Base-by-base conservation (phyloP, 2,329 filamentous ascomycete genomes). In the Colletotrichum musicola region DNA sequence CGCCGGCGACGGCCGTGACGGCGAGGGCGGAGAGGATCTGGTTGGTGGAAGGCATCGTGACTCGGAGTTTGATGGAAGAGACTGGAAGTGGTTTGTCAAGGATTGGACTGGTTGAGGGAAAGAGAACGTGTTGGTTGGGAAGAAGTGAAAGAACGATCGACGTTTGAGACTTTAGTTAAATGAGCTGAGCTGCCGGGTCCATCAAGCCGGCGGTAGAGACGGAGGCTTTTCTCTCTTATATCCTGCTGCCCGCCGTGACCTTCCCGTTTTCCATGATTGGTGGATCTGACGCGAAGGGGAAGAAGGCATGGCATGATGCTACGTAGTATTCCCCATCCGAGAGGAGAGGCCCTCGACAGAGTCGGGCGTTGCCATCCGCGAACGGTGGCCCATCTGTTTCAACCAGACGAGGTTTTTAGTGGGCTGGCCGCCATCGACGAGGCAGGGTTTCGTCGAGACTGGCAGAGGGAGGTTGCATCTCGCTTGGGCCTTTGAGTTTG, bases 21-120 rank as follows among this genome's bases (percentile, higher is more conserved):
- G 53, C 64, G 5, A 67, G 53, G 40, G 59, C 59, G 44, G 64
- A 67, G 51, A 67, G 44, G 13, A 67, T 20, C 59, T 67, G 64
- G 38, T 16, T 58, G 35, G 64, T 58, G 35, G 64, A 67, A 63
- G 64, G 64, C 64, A 67, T 67, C 16, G 7, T 50, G 44, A 20
- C 2, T 60, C 6, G 4, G 4, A 20, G 30, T n/a, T 38, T 42
- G 18, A 27, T 50, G 44, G n/a, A 18, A 51, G 57, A 50, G 57
- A 60, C 30, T 60, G 30, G 12, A 22, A 4, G 9, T 14, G n/a
- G 27, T 12, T 6, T n/a, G 16, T 22, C 30, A 35, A 35, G 30
- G 30, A 35, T 35, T 35, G 30, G 30, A 35, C 30, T 10, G 6
- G 7, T 25, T 49, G 35, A 25, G 22, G 22, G 42, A 44, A 49